A percentile compares a stretch with the other conserved stretches of the same genome.
Evolutionary conservation across 805 yeast genomes (phyloP).

Genomic region (Wickerhamiella azymoides): DNA sequence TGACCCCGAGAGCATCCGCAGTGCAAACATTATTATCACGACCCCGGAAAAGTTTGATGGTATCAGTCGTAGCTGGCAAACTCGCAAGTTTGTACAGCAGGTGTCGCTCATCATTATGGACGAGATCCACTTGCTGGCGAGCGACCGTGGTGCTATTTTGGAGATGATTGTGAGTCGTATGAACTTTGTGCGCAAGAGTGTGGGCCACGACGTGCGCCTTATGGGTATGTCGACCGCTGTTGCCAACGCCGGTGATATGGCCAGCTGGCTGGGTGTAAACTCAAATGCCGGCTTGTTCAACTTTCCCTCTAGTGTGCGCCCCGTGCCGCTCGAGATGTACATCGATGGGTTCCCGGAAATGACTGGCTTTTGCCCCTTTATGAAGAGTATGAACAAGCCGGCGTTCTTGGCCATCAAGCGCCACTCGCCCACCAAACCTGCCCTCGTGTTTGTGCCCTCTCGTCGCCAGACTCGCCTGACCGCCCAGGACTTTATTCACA

Average conservation of each 20-base stretch:
- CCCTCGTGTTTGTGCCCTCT: slow-evolving; percentile 71
- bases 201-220: slow-evolving; percentile 46
- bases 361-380: slow-evolving; percentile 64
- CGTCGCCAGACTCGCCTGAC: slow-evolving; percentile 72
- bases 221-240: slow-evolving; percentile 79
- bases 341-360: slow-evolving; percentile 79
- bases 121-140: slow-evolving; percentile 69
- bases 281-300: slow-evolving; percentile 46
- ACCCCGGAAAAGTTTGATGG: slow-evolving; percentile 85
- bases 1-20: slow-evolving; percentile 47
- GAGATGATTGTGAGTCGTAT: slow-evolving; percentile 83
- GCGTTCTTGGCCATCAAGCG: slow-evolving; percentile 86
- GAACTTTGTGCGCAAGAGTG: slow-evolving; percentile 54
- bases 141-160: slow-evolving; percentile 75
- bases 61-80: slow-evolving; percentile 75
- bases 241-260: slow-evolving; percentile 75
- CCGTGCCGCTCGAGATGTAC: slow-evolving; percentile 76
- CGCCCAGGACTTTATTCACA: slow-evolving; percentile 60
- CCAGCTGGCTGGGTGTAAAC: slow-evolving; percentile 68
- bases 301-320: slow-evolving; percentile 70
- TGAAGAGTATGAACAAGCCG: slow-evolving; percentile 83
- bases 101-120: slow-evolving; percentile 72
- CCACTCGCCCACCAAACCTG: slow-evolving; percentile 78
- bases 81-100: slow-evolving; percentile 59
- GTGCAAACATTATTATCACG: slow-evolving; percentile 64